Evolutionary conservation across 768 basidiomycete species (phyloP).

Genomic region (Kwoniella sp.): DNA sequence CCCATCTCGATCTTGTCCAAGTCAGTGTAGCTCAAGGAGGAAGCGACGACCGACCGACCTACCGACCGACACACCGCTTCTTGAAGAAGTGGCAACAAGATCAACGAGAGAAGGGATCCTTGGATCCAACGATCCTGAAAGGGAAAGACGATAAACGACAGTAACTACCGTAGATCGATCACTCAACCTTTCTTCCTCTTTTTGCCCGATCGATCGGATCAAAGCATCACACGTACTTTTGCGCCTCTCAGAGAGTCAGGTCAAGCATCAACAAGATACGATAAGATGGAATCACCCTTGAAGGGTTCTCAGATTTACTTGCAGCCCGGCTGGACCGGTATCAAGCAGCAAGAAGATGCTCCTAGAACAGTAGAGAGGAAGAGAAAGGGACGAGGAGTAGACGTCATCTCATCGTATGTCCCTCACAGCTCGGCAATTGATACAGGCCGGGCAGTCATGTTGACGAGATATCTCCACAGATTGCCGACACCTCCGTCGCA

Average conservation of each 20-base stretch:
- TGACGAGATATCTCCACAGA: constrained; percentile 14
- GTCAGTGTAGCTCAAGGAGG: background rate
- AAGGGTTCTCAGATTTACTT: constrained; percentile 7
- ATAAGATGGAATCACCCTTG: constrained; percentile 23
- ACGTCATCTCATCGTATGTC: constrained; percentile 36
- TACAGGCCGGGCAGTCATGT: background rate
- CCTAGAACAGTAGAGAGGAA: constrained; percentile 39
- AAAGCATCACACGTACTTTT: no score
- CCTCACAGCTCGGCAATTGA: background rate
- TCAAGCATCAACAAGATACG: background rate
- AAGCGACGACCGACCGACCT: background rate
- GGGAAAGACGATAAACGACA: background rate
- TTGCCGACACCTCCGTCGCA: constrained; percentile 39
- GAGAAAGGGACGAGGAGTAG: constrained; percentile 35
- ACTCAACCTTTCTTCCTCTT: constrained; percentile 9
- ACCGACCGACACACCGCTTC: no score
- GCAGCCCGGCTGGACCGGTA: constrained; percentile 48
- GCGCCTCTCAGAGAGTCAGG: background rate
- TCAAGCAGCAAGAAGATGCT: constrained; percentile 10
- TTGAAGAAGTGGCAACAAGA: constrained; percentile 1
- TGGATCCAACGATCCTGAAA: constrained; percentile 9
- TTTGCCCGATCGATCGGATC: background rate
- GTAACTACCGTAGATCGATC: constrained; percentile 7
- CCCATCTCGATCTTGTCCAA: constrained; percentile 1
- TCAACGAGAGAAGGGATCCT: background rate